Conservation (phyloP, 2,329 filamentous ascomycete species). For the Geoglossum cookeanum region DNA sequence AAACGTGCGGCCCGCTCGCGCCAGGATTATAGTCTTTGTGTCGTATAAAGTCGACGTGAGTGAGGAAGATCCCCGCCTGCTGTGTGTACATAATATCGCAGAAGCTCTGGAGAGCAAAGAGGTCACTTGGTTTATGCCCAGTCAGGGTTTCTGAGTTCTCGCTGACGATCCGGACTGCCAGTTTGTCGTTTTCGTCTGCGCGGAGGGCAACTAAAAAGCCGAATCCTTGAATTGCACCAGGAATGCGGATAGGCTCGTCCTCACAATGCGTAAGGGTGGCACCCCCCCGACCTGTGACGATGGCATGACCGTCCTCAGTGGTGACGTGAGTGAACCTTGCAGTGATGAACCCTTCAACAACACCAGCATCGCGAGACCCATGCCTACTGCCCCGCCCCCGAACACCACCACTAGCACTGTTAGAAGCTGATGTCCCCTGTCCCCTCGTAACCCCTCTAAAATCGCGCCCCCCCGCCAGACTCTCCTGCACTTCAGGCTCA, state of each 20-base stretch:
- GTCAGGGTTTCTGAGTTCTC: slow-evolving; percentile 62
- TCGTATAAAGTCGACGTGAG: slow-evolving; percentile 74
- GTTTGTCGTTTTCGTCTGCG: slow-evolving; percentile 47
- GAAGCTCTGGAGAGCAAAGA: slow-evolving; percentile 59
- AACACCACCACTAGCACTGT: neutral
- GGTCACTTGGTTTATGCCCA: slow-evolving; percentile 55
- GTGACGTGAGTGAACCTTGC: slow-evolving; percentile 60
- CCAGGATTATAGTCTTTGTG: slow-evolving; percentile 63
- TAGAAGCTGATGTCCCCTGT: neutral
- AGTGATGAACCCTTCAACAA: slow-evolving; percentile 37
- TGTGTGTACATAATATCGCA: slow-evolving; percentile 71
- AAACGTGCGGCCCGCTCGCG: slow-evolving; percentile 67
- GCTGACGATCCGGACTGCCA: slow-evolving; percentile 55
- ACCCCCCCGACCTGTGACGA: slow-evolving; percentile 62
- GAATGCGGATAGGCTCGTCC: slow-evolving; percentile 79
- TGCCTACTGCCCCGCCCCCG: too few species aligned
- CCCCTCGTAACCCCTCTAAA: neutral
- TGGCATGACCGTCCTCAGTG: slow-evolving; percentile 59
- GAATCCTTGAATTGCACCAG: slow-evolving; percentile 65
- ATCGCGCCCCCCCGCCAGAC: neutral
- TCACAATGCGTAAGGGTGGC: slow-evolving; percentile 61
- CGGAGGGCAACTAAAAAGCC: slow-evolving; percentile 57
- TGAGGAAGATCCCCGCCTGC: slow-evolving; percentile 63
- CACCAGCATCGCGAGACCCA: slow-evolving; percentile 9
- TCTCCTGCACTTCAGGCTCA: neutral